Evolutionary conservation across 2,329 filamentous ascomycete genomes (phyloP).

Genomic region (Grosmannia clavigera): DNA sequence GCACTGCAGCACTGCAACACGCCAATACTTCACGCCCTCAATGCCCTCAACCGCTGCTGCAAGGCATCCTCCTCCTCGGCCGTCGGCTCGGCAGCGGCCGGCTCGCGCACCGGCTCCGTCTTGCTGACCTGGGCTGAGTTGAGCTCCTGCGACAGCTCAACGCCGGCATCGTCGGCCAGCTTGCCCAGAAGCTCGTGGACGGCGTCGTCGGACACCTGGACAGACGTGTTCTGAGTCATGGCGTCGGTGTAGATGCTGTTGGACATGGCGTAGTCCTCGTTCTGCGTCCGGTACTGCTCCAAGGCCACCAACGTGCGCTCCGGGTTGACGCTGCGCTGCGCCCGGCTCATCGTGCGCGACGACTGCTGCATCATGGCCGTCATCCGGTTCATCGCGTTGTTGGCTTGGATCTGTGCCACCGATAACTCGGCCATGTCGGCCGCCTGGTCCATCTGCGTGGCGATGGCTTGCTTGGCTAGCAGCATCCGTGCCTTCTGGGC

Average conservation of each 20-base stretch:
- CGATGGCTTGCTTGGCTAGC: constrained; percentile 48
- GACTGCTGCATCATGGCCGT: constrained; percentile 51
- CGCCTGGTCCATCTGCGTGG: constrained; percentile 51
- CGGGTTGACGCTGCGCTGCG: constrained; percentile 46
- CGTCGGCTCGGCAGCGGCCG: constrained; percentile 51
- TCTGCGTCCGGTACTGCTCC: constrained; percentile 49
- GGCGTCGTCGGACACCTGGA: constrained; percentile 66
- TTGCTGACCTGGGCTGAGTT: constrained; percentile 41
- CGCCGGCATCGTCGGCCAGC: constrained; percentile 76
- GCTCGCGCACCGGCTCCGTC: constrained; percentile 40
- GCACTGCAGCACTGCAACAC: not conserved
- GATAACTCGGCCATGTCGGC: constrained; percentile 52
- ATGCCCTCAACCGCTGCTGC: constrained; percentile 44
- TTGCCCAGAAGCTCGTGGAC: constrained; percentile 77
- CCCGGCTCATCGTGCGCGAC: constrained; percentile 43
- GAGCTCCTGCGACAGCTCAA: constrained; percentile 70
- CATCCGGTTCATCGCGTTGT: constrained; percentile 54
- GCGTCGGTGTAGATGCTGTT: constrained; percentile 77
- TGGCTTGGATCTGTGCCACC: constrained; percentile 49
- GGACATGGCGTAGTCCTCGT: constrained; percentile 51
- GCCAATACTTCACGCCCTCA: constrained; percentile 31
- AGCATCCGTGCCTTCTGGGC: constrained; percentile 53
- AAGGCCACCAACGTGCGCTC: constrained; percentile 49
- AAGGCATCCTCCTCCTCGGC: constrained; percentile 70
- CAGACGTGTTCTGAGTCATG: constrained; percentile 62